Evolutionary conservation across 148 eudicot genomes (phyloP).

Genomic region (Spergularia bocconei): DNA sequence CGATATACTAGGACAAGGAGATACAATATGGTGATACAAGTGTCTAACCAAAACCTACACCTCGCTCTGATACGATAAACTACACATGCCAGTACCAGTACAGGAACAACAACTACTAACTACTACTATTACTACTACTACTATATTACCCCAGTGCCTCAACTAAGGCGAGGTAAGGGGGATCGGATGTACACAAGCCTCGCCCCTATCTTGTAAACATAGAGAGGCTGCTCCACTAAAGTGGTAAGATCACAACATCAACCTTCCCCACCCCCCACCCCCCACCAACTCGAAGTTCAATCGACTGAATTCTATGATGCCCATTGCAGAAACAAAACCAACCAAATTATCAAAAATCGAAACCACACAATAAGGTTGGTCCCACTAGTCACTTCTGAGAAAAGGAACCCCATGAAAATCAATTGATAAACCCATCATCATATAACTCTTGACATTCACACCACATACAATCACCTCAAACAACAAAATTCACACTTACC

Average conservation of each 20-base stretch:
- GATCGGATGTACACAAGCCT: no score
- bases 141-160: no score
- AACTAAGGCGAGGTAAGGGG: no score
- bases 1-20: no score
- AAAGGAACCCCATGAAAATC: not conserved
- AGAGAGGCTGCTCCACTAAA: not conserved
- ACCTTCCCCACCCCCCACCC: no score
- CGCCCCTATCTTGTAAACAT: no score
- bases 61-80: no score
- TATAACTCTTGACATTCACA: not conserved
- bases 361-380: not conserved
- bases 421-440: slow-evolving; percentile 1
- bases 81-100: no score
- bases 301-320: not conserved
- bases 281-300: not conserved
- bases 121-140: no score
- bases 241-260: not conserved
- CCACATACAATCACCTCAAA: not conserved
- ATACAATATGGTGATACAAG: no score
- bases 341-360: not conserved
- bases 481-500: not conserved
- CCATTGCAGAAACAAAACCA: not conserved
- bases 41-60: no score
- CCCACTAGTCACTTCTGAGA: not conserved
- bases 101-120: no score